Evolutionary conservation across 1,284 basidiomycete species (phyloP), one percentile per base, ranked within the genome.

Genomic region (Hypsizygus ulmarius): DNA sequence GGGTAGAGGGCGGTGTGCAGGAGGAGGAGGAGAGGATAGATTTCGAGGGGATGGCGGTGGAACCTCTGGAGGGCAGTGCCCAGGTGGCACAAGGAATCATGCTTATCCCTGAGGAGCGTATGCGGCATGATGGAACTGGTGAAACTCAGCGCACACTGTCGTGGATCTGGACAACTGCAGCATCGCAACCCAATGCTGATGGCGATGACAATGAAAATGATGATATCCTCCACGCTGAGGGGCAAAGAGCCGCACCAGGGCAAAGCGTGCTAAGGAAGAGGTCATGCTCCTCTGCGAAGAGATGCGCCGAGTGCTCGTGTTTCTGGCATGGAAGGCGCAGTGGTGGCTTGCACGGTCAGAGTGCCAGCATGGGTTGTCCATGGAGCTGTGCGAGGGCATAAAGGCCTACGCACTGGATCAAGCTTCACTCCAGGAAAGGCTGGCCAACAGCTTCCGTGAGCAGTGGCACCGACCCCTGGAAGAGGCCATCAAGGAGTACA

Each of bases 241-340:
- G 41, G 46, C 43, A 10, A 54, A 53, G 36, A 45, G 38, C 14
- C 34, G 40, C 2, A 38, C 47, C 3, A 9, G 52, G 3, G 34
- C 43, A 8, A 18, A 9, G 25, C 32, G 54, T 29, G 53, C 54
- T 34, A 43, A 11, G 10, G 55, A 59, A 32, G 53, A 57, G 37
- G 53, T 54, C 11, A n/a, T 45, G 7, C 33, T 53, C 5, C 34
- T 55, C 9, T 9, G 43, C 16, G 56, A 56, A 50, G 56, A 57
- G 36, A 55, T 55, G 55, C 33, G 39, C 5, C 29, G 47, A 5
- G 43, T 49, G 11, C 40, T 47, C 9, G 18, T 14, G 3, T 47
- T 34, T 16, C 43, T 54, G 25, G 25, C 27, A 6, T 45, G 49
- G 47, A 36, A 32, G 30, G 42, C 43, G 43, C 11, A 45, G 38